Conservation (phyloP, 2,329 filamentous ascomycete genomes). For the Coniochaeta ligniaria region DNA sequence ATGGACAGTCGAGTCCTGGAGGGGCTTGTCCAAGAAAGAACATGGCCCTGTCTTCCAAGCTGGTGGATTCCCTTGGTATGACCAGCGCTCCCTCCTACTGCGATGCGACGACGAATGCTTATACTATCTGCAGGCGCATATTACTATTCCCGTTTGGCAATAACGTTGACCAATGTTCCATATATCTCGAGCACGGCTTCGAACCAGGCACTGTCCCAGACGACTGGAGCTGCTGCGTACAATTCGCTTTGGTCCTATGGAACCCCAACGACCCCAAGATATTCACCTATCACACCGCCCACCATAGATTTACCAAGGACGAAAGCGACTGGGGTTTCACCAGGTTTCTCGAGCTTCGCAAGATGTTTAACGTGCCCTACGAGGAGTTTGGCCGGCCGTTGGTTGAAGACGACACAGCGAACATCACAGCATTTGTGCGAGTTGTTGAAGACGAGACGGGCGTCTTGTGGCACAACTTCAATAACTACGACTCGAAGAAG, state of each 20-base stretch:
- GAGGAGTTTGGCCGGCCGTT: constrained; percentile 63
- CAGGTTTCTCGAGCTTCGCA: constrained; percentile 82
- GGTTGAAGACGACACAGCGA: constrained; percentile 68
- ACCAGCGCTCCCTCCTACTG: constrained; percentile 8
- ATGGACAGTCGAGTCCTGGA: constrained; percentile 86
- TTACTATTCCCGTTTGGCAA: constrained; percentile 95
- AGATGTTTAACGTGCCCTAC: constrained; percentile 74
- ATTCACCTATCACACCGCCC: constrained; percentile 74
- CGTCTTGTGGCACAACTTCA: constrained; percentile 85
- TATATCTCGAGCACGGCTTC: constrained; percentile 95
- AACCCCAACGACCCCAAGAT: constrained; percentile 89
- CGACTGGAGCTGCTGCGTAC: constrained; percentile 93
- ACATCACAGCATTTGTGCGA: constrained; percentile 76
- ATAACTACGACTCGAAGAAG: constrained; percentile 98
- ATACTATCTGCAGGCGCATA: constrained; percentile 59
- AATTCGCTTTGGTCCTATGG: constrained; percentile 90
- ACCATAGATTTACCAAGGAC: constrained; percentile 91
- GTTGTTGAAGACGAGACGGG: constrained; percentile 83
- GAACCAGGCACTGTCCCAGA: constrained; percentile 69
- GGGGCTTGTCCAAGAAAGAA: constrained; percentile 66
- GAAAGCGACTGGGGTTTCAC: constrained; percentile 99
- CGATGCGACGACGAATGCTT: constrained; percentile 9
- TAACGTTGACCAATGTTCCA: constrained; percentile 85
- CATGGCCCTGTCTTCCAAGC: constrained; percentile 85
- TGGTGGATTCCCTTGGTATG: constrained; percentile 79